These are phyloP conservation scores for Proliferodiscus dingleyae DNA, from an alignment of 2,329 filamentous ascomycete genomes.

Conservation along the genomic window DNA sequence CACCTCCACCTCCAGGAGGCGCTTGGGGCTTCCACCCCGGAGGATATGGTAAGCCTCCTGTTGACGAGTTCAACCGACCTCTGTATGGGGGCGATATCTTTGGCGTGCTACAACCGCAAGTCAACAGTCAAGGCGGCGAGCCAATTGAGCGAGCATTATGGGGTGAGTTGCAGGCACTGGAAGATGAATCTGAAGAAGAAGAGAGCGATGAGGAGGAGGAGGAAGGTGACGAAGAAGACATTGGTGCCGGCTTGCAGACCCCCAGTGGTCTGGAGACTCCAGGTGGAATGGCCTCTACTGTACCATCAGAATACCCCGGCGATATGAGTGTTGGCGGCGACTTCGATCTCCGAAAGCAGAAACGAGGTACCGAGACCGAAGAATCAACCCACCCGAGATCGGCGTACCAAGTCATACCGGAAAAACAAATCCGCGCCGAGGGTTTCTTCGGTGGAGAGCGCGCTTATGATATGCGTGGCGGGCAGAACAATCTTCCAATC, in stretches of 20 bases:
- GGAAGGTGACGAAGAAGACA: constrained; percentile 57
- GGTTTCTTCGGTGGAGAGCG: constrained; percentile 97
- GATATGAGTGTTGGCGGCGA: constrained; percentile 77
- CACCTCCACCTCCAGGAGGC: constrained; percentile 81
- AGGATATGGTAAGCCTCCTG: constrained; percentile 91
- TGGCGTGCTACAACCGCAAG: constrained; percentile 63
- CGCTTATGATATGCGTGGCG: constrained; percentile 77
- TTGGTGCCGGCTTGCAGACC: constrained; percentile 64
- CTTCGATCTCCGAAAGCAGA: constrained; percentile 84
- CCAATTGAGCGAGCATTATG: constrained; percentile 83
- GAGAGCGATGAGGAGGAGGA: constrained; percentile 70
- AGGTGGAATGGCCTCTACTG: constrained; percentile 71
- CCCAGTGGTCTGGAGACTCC: constrained; percentile 76
- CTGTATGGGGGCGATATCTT: constrained; percentile 94
- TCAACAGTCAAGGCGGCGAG: constrained; percentile 62
- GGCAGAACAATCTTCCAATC: constrained; percentile 57
- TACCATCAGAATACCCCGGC: constrained; percentile 73
- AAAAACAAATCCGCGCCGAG: constrained; percentile 77
- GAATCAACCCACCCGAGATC: constrained; percentile 68
- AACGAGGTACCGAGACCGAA: constrained; percentile 82
- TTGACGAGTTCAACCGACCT: constrained; percentile 88
- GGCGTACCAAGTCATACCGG: constrained; percentile 85
- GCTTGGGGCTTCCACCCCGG: constrained; percentile 95
- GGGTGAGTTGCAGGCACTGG: constrained; percentile 82
- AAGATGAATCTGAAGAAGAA: constrained; percentile 68